Evolutionary conservation across 768 basidiomycete genomes (phyloP), one percentile per base, ranked within the genome.

Genomic region (Termitomyces heimii): DNA sequence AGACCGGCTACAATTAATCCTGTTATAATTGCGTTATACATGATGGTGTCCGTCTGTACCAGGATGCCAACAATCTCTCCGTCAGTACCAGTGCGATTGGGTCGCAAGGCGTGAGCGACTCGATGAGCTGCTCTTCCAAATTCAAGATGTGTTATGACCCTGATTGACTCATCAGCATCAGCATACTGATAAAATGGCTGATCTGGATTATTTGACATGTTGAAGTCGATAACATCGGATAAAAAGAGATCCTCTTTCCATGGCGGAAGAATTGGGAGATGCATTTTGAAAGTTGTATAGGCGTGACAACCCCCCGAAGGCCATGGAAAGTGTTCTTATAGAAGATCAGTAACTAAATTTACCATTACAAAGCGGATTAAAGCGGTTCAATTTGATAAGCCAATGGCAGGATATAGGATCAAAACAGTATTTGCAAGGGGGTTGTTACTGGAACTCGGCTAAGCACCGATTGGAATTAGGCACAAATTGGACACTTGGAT

Each of bases 51-150:
- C 10, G 65, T 60, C n/a, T 65, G 63, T 2, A 63, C 69, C 3
- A 74, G 59, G 10, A 75, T 59, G 0, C 65, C 70, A 13, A 75
- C 47, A 5, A 74, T 62, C 18, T 58, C 58, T 4, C 63, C 66
- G n/a, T 71, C 66, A 4, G 55, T 20, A 0, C 67, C 60, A 29
- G 43, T 51, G 1, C 70, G 64, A 10, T 58, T 43, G 0, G 73
- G 73, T 9, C 73, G 67, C 29, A 76, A 35, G 18, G 61, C 57
- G 51, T 72, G 70, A 0, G 75, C 74, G 26, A 70, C 61, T 4
- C 75, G 69, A 42, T 78, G 73, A 20, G 68, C 68, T 0, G 75
- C 77, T 24, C 71, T 70, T 20, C 66, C 67, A 58, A 76, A 78
- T 50, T 78, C 74, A 4, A 74, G 53, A 47, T 69, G 69, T 1